Evolutionary conservation across 2,329 filamentous ascomycete species (phyloP), one percentile per base, ranked within the genome.

Genomic region (Ophiostoma ulmi): DNA sequence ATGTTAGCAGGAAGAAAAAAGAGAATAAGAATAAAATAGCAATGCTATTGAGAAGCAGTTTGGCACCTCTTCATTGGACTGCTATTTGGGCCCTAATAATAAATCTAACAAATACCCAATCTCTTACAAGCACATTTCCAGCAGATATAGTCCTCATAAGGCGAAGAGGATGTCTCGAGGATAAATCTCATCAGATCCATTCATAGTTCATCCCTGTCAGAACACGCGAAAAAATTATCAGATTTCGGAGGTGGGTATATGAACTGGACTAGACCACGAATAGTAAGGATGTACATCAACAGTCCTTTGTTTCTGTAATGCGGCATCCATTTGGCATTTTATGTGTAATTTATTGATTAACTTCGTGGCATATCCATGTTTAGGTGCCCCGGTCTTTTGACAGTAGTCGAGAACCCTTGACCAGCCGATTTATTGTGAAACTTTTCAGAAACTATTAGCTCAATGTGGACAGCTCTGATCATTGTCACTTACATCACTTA

Each of bases 131-230:
- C 5, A 48, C 14, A 48, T 1, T 20, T 13, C 17, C 41, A 48
- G 10, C 1, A n/a, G 2, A 52, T 13, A n/a, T 8, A 20, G 52
- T n/a, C 13, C 14, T 26, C n/a, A n/a, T 55, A 55, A n/a, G 52
- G n/a, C n/a, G 8, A 48, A 17, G 41, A 44, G 13, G 13, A 17
- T 17, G 41, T 13, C 17, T 22, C 52, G 14, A n/a, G 44, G 17
- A 55, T 26, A 31, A 41, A 58, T 58, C 52, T 58, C 26, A 58
- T 26, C 52, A 58, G 52, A 58, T 58, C n/a, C 52, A 26, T 58
- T 1, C 1, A 58, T 58, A n/a, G 7, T 26, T 7, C 8, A 58
- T 58, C 52, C 52, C 22, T 58, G 52, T 58, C n/a, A 11, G n/a
- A 26, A 17, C n/a, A 58, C 11, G 52, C 4, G 17, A 58, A 39